phyloP scores from a whole-genome alignment of 1,139 yeast species.

The Taiozyma sp. region DNA sequence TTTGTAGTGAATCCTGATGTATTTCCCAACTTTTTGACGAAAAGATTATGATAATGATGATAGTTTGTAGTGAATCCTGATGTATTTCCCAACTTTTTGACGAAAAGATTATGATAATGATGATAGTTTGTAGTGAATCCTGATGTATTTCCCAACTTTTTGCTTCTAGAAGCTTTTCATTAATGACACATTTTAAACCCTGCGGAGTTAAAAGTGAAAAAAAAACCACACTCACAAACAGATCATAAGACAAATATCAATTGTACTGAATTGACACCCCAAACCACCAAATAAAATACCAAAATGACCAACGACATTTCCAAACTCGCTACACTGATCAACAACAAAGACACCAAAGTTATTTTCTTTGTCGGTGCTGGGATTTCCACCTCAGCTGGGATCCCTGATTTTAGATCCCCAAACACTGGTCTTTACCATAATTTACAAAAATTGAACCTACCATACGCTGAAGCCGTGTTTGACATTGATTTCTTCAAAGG shows the following conservation, averaged over 20 bases:
- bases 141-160: no score
- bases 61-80: not conserved
- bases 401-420: conserved; percentile 93
- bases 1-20: not conserved
- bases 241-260: no score
- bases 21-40: not conserved
- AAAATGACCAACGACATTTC: not conserved
- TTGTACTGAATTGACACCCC: no score
- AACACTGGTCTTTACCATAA: conserved; percentile 87
- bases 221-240: no score
- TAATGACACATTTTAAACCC: no score
- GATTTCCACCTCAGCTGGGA: conserved; percentile 86
- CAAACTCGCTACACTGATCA: conserved; percentile 8
- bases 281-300: no score
- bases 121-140: no score
- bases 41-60: not conserved
- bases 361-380: conserved; percentile 78
- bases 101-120: no score
- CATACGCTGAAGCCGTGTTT: conserved; percentile 94
- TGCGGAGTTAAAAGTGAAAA: no score
- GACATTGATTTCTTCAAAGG: conserved; percentile 77
- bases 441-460: conserved; percentile 66
- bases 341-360: conserved; percentile 26
- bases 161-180: no score
- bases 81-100: no score